Conservation (phyloP, 176 grass and related monocot genomes). For the Phyllostachys edulis region DNA sequence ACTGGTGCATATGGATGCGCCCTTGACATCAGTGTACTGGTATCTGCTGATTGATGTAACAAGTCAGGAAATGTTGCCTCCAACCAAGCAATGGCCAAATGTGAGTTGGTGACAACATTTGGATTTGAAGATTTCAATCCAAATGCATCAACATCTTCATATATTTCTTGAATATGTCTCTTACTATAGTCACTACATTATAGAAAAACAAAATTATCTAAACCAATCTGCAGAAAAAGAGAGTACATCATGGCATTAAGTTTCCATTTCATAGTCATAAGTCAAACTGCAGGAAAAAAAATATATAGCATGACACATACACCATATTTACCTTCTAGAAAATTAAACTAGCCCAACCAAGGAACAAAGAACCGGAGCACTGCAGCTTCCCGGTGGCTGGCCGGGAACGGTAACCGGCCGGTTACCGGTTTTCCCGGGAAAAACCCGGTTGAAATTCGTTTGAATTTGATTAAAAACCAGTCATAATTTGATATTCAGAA, state of each 20-base stretch:
- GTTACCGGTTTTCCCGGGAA: too few species aligned
- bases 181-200: constrained; percentile 62
- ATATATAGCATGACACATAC: not conserved
- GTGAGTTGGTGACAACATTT: constrained; percentile 67
- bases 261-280: not conserved
- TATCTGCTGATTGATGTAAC: constrained; percentile 52
- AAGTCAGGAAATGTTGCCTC: constrained; percentile 92
- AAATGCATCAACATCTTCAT: constrained; percentile 80
- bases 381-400: too few species aligned
- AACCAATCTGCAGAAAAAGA: constrained; percentile 16
- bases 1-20: constrained; percentile 77
- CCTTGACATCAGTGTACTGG: constrained; percentile 46
- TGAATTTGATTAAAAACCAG: too few species aligned
- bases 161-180: constrained; percentile 77
- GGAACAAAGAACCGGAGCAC: too few species aligned
- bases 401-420: too few species aligned
- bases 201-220: constrained; percentile 22
- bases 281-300: not conserved
- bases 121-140: constrained; percentile 68
- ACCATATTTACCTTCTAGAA: constrained; percentile 1
- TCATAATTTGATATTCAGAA: too few species aligned
- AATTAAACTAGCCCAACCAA: not conserved
- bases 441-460: too few species aligned
- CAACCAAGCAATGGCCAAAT: constrained; percentile 83
- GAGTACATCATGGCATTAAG: not conserved